Evolutionary conservation across 2,329 filamentous ascomycete species (phyloP), one percentile per base, ranked within the genome.

Genomic region (Basipetospora sp.): DNA sequence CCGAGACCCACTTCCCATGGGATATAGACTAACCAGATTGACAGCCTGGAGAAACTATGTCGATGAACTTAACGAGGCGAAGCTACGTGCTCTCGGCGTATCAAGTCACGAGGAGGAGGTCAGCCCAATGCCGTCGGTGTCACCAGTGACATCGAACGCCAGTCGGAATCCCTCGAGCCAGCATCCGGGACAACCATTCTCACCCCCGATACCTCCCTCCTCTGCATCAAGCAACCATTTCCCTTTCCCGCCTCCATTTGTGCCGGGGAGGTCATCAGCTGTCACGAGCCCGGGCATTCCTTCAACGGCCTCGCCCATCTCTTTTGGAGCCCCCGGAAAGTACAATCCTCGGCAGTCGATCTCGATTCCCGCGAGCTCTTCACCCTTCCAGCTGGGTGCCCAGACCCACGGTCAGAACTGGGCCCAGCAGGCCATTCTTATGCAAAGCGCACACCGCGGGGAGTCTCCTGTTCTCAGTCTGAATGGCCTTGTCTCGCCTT

Each of bases 71-170:
- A 77, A 83, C 47, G 90, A 98, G 60, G 85, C 88, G 43, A 98
- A 94, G 60, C 67, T 98, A 37, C 77, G 86, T 43, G 87, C 88
- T 36, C 68, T 98, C 39, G 90, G 90, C 45, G 90, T 96, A 10
- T 86, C 76, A 14, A 69, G 83, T 43, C 82, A 77, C 26, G 76
- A 80, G 34, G 79, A 85, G 5, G 83, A 90, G 36, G 73, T 76
- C 9, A 60, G 62, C 19, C 60, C 71, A 42, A 62, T 70, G 4
- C 60, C 67, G 30, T 74, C 75, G 3, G 67, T 79, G 45, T 88
- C 85, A 11, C 77, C 78, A 8, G 72, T 63, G n/a, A 64, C 64
- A 3, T 67, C 71, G 8, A 63, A 68, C 36, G 63, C 78, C 45
- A 79, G 75, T 49, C 66, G 79, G 41, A 79, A 81, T 49, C 65